Evolutionary conservation across 108 stramenopile genomes (phyloP).

Genomic region (Cyclotella distinguenda): DNA sequence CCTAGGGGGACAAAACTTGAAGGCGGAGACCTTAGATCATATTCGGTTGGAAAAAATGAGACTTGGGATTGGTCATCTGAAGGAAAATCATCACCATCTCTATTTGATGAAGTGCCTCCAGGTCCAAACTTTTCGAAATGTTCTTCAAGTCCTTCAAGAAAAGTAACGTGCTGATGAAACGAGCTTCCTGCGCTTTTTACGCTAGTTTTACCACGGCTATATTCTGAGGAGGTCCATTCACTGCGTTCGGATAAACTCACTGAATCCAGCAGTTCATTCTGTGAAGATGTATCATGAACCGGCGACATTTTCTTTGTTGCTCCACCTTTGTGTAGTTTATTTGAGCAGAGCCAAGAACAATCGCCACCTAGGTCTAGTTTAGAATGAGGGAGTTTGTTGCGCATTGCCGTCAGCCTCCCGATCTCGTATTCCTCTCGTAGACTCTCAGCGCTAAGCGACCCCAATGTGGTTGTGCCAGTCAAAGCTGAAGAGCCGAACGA

Average conservation of each 20-base stretch:
- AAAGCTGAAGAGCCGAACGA: conserved; percentile 4
- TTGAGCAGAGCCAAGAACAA: too few species aligned
- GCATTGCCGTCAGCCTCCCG: background rate
- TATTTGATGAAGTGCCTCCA: background rate
- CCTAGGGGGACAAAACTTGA: background rate
- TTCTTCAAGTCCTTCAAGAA: conserved; percentile 22
- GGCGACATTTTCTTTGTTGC: too few species aligned
- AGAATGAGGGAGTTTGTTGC: background rate
- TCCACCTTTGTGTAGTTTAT: too few species aligned
- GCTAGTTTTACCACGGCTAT: background rate
- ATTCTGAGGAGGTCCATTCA: conserved; percentile 6
- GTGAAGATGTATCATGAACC: too few species aligned
- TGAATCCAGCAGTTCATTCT: too few species aligned
- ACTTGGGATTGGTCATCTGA: background rate
- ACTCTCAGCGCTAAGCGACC: conserved; percentile 4
- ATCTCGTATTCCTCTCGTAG: background rate
- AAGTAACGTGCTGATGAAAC: conserved; percentile 18
- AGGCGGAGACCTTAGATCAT: conserved; percentile 24
- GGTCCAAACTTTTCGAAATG: conserved; percentile 10
- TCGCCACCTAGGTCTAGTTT: background rate
- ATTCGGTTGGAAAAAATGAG: conserved; percentile 15
- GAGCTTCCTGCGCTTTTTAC: conserved; percentile 3
- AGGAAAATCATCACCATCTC: background rate
- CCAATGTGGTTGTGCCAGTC: background rate
- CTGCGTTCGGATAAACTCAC: background rate